These are phyloP conservation scores for Calonectria multiphialidica DNA, from an alignment of 2,329 filamentous ascomycete species.

Conservation along the genomic window DNA sequence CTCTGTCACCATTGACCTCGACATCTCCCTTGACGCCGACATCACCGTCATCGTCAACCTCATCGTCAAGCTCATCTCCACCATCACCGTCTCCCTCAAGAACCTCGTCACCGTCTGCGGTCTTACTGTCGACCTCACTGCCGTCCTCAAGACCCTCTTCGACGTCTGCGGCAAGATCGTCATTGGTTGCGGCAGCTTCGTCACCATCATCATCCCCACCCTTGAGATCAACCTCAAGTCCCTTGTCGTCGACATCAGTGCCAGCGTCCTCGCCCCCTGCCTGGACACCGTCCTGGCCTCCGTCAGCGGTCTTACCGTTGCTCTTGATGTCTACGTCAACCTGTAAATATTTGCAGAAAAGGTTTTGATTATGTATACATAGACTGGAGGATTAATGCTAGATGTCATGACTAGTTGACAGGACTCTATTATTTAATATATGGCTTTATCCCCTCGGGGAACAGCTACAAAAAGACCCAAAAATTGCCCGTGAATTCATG, in stretches of 20 bases:
- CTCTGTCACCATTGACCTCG: neutral
- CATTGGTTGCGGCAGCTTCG: neutral
- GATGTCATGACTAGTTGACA: neutral
- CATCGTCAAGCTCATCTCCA: neutral
- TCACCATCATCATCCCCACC: conserved; percentile 4
- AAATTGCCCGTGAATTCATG: neutral
- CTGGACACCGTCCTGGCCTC: neutral
- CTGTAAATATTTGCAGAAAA: neutral
- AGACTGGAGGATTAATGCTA: neutral
- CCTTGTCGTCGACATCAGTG: neutral
- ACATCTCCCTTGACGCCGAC: neutral
- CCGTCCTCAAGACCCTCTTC: neutral
- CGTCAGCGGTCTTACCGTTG: neutral
- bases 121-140: neutral
- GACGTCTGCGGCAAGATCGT: neutral
- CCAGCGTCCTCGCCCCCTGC: neutral
- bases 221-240: neutral
- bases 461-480: neutral
- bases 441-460: neutral
- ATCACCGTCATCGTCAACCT: neutral
- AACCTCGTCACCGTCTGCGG: neutral
- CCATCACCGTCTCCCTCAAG: neutral
- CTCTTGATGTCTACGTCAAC: neutral
- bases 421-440: neutral
- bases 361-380: neutral